Evolutionary conservation across 75 land plant genomes (phyloP), one percentile per base, ranked within the genome.

Genomic region (Pinus taeda): DNA sequence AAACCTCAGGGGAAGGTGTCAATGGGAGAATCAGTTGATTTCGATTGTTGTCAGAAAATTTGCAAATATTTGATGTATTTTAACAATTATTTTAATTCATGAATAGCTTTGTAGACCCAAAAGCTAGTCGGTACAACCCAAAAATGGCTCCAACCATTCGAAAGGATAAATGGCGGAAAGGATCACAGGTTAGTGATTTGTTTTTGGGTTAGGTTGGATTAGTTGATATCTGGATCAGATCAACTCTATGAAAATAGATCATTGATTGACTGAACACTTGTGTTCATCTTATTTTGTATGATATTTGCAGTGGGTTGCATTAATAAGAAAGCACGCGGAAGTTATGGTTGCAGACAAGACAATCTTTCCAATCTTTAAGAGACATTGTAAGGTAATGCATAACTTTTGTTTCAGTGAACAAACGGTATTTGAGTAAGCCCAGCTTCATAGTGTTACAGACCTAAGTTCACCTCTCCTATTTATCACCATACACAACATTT

Each of bases 131-230:
- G 2, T 97, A 97, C 80, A 86, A 92, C 76, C 88, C 87, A 65
- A 86, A 86, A 73, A 97, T 97, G 98, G 83, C 86, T 62, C 91
- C 93, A 75, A 60, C 57, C 14, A 91, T 97, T 73, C 88, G 82
- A 61, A 80, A 83, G 75, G 83, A 78, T 4, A 91, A 86, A 69
- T 97, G 99, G 99, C 79, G 95, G 74, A 97, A 97, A 85, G 99
- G 99, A 58, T 97, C 99, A 22, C 99, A 97, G 99, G 99, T 96
- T 33, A 42, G 37, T 49, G 42, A 37, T 1, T 49, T 0, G 0
- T 14, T 57, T 59, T 57, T 33, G 18, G 22, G 9, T 49, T 58
- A 13, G 58, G 1, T 72, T 78, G 29, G 39, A 45, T 74, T 14
- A 36, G 37, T 42, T 37, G 29, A 74, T 36, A 24, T 74, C 17